phyloP scores from a whole-genome alignment of 2,329 filamentous ascomycete species.

The Cordyceps cateniannulata region DNA sequence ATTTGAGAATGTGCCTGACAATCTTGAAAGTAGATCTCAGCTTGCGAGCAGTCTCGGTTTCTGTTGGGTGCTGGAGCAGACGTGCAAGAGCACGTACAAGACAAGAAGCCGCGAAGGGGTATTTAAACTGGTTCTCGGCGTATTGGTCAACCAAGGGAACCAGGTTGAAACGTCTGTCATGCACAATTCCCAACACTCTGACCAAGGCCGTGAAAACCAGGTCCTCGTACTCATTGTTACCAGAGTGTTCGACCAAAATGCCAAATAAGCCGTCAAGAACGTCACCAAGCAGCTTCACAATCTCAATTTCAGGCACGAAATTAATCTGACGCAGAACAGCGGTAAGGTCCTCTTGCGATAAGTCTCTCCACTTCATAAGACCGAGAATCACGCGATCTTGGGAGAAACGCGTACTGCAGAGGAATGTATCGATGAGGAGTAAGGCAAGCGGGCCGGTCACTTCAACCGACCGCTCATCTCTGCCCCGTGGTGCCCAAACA shows the following conservation, averaged over 20 bases:
- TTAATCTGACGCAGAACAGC: slow-evolving; percentile 73
- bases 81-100: slow-evolving; percentile 81
- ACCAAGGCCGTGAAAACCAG: slow-evolving; percentile 86
- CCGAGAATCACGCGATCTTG: slow-evolving; percentile 84
- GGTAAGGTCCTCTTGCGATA: slow-evolving; percentile 63
- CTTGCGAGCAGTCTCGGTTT: slow-evolving; percentile 75
- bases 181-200: slow-evolving; percentile 83
- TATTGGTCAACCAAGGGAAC: slow-evolving; percentile 88
- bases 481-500: slow-evolving; percentile 67
- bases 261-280: slow-evolving; percentile 89
- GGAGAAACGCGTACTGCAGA: slow-evolving; percentile 92
- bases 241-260: slow-evolving; percentile 84
- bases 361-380: slow-evolving; percentile 79
- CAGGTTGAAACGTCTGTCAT: slow-evolving; percentile 89
- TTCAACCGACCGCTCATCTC: slow-evolving; percentile 63
- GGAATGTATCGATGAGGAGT: slow-evolving; percentile 73
- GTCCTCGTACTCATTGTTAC: slow-evolving; percentile 87
- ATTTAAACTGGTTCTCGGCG: slow-evolving; percentile 81
- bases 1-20: slow-evolving; percentile 84
- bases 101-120: slow-evolving; percentile 85
- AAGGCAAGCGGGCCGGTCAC: slow-evolving; percentile 74
- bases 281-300: slow-evolving; percentile 86
- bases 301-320: slow-evolving; percentile 94
- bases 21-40: slow-evolving; percentile 92
- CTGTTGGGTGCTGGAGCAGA: slow-evolving; percentile 73